Evolutionary conservation across 371 early-diverging fungal species (phyloP), one percentile per base, ranked within the genome.

Genomic region (Mortierella sp.): DNA sequence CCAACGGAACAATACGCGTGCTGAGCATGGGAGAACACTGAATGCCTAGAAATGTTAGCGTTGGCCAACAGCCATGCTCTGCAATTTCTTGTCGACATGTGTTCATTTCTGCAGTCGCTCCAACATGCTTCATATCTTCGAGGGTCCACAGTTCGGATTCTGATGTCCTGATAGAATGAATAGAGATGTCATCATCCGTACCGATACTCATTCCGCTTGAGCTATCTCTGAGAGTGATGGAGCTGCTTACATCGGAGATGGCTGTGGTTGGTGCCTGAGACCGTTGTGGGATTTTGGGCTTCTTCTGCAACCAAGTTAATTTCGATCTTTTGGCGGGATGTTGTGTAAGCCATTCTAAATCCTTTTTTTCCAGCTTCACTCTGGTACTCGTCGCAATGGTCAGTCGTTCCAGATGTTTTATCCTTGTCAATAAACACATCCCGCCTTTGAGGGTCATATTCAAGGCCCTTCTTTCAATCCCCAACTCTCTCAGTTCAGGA

Each of bases 301-400:
- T 34, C 34, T 10, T 34, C 61, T 28, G 26, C 19, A 21, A 43
- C 48, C 39, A 27, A 6, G 16, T 21, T 26, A 18, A 16, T 34
- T 19, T 42, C 14, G 4, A 19, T 23, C 43, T 43, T 39, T 6
- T n/a, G 24, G 21, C 3, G 1, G 30, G 50, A 16, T 42, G 10
- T 41, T 31, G 23, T 7, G 54, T 39, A 27, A 66, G 58, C 66
- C 66, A 66, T 6, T 66, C 66, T 10, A 66, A n/a, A 23, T 66
- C 66, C 53, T 53, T 30, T 27, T 41, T 59, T 14, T 31, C 31
- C 21, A 58, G 19, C 41, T 21, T 19, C 12, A 39, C 38, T 28
- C 39, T 24, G 2, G 66, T 54, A 30, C 27, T 31, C 3, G 64
- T 53, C 59, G 28, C n/a, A 12, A 66, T 41, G 26, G 27, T 66